phyloP scores from a whole-genome alignment of 2,329 filamentous ascomycete genomes.

The Knoxdaviesia proteae region DNA sequence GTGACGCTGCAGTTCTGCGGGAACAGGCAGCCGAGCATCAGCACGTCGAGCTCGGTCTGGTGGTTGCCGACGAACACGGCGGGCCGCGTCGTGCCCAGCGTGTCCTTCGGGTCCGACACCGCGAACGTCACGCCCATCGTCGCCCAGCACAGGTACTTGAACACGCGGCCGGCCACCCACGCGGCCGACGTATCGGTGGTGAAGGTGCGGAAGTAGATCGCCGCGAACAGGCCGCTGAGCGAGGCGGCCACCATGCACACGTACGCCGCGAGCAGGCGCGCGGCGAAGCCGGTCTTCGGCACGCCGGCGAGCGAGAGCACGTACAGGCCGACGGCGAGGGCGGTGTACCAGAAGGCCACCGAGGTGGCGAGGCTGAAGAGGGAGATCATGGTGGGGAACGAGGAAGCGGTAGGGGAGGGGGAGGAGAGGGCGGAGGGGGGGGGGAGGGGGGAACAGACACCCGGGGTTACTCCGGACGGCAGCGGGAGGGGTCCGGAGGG shows the following conservation, averaged over 20 bases:
- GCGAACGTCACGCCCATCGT: conserved; percentile 62
- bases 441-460: background rate
- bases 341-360: conserved; percentile 2
- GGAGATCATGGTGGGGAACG: conserved; percentile 14
- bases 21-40: conserved; percentile 77
- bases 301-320: conserved; percentile 32
- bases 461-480: too few relatives aligned
- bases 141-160: conserved; percentile 58
- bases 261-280: conserved; percentile 47
- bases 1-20: conserved; percentile 84
- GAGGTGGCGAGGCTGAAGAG: conserved; percentile 18
- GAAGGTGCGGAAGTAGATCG: conserved; percentile 45
- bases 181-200: conserved; percentile 63
- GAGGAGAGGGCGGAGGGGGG: background rate
- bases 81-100: conserved; percentile 47
- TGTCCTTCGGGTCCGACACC: conserved; percentile 42
- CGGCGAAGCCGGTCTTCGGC: conserved; percentile 43
- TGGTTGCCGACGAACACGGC: conserved; percentile 90
- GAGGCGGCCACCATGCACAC: conserved; percentile 38
- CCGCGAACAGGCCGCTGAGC: conserved; percentile 55
- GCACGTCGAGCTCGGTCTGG: conserved; percentile 86
- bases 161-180: conserved; percentile 62
- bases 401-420: background rate
- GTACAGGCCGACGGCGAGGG: conserved; percentile 35
- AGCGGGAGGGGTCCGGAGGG: too few relatives aligned